Evolutionary conservation across 192 early-diverging fungal genomes (phyloP).

Genomic region (Gonapodya prolifera): DNA sequence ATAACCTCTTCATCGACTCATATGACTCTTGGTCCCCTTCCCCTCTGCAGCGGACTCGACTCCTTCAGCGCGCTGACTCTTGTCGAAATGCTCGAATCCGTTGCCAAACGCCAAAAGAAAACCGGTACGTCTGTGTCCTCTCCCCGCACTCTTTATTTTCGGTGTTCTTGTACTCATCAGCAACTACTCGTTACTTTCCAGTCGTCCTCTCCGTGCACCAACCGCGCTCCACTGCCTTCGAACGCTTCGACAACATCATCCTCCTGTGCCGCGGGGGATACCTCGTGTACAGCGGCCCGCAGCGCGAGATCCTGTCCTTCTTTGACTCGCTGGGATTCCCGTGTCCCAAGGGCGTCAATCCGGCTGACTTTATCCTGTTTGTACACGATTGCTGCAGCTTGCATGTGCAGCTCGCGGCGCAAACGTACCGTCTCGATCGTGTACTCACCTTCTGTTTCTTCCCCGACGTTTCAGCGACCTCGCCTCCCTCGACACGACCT

Average conservation of each 20-base stretch:
- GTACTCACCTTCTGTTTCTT: background rate
- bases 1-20: background rate
- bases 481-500: background rate
- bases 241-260: slow-evolving; percentile 6
- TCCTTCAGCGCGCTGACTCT: background rate
- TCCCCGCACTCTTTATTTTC: too few species aligned
- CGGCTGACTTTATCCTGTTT: background rate
- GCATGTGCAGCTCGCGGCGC: background rate
- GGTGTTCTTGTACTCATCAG: too few species aligned
- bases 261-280: background rate
- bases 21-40: background rate
- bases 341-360: background rate
- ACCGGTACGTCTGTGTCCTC: background rate
- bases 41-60: background rate
- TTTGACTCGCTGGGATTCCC: background rate
- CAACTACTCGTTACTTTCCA: too few species aligned
- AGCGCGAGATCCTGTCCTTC: background rate
- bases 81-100: background rate
- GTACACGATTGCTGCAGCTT: background rate
- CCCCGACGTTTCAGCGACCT: background rate
- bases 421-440: background rate
- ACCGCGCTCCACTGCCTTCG: background rate
- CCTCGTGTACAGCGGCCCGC: background rate
- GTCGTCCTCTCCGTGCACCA: slow-evolving; percentile 1
- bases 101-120: background rate